These are phyloP conservation scores for Vigna nakashimae DNA, from an alignment of 306 rosid genomes.

Conservation along the genomic window DNA sequence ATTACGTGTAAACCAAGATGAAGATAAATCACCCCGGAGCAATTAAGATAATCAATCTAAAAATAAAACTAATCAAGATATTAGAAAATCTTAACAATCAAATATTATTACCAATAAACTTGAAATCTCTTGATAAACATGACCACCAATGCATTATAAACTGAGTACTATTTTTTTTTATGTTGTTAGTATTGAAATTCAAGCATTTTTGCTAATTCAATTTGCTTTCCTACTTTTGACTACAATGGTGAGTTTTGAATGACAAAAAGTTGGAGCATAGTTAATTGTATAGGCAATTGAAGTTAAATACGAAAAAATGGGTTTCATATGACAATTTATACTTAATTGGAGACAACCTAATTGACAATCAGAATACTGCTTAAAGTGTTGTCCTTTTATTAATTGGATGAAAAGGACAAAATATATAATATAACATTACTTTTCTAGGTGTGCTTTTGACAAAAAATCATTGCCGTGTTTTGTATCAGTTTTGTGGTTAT, in stretches of 20 bases:
- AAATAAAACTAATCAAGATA: too few relatives aligned
- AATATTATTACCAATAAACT: neutral
- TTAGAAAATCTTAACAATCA: neutral
- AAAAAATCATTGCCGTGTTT: neutral
- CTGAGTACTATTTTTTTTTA: neutral
- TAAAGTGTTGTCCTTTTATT: conserved; percentile 10
- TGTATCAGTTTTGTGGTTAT: too few relatives aligned
- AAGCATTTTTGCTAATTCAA: neutral
- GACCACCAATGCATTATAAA: too few relatives aligned
- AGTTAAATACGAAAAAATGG: neutral
- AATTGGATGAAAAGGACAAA: neutral
- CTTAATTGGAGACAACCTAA: conserved; percentile 3
- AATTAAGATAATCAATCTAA: too few relatives aligned
- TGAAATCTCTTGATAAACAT: too few relatives aligned
- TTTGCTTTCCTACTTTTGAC: neutral
- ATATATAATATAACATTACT: conserved; percentile 4
- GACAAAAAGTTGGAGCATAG: too few relatives aligned
- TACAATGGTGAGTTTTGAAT: neutral
- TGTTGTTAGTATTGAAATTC: neutral
- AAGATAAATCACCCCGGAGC: neutral
- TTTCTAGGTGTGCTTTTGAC: conserved; percentile 1
- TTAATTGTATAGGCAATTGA: neutral
- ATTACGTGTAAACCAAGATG: too few relatives aligned
- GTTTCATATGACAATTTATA: conserved; percentile 3
- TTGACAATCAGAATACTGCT: neutral